phyloP scores from a whole-genome alignment of 176 grass and related monocot species.

The Guadua angustifolia region DNA sequence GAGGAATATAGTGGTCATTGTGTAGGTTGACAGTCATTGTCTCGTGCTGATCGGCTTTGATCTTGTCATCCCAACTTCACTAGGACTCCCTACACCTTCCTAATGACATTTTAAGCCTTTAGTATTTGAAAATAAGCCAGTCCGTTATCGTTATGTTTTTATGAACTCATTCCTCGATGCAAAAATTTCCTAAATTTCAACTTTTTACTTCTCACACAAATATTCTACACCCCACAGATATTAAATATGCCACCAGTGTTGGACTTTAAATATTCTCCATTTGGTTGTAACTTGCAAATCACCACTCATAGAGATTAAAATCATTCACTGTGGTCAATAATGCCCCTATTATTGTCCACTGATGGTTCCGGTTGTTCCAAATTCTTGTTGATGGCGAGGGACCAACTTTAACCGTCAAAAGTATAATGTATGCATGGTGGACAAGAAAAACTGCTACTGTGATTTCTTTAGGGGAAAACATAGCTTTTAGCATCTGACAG shows the following conservation, averaged over 20 bases:
- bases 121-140: neutral
- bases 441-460: neutral
- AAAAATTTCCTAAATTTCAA: neutral
- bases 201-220: neutral
- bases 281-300: neutral
- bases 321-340: neutral
- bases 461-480: neutral
- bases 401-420: neutral
- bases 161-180: neutral
- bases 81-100: neutral
- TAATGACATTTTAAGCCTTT: conserved; percentile 1
- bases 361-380: neutral
- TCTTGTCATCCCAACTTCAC: conserved; percentile 1
- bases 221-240: neutral
- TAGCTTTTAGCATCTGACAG: conserved; percentile 1
- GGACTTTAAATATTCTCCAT: neutral
- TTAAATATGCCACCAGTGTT: neutral
- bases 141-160: neutral
- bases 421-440: neutral
- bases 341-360: neutral
- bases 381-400: neutral
- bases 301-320: neutral
- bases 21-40: conserved; percentile 16
- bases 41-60: neutral
- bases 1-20: neutral